Evolutionary conservation across 495 filamentous ascomycete species (phyloP), one percentile per base, ranked within the genome.

Genomic region (Neurospora sp.): DNA sequence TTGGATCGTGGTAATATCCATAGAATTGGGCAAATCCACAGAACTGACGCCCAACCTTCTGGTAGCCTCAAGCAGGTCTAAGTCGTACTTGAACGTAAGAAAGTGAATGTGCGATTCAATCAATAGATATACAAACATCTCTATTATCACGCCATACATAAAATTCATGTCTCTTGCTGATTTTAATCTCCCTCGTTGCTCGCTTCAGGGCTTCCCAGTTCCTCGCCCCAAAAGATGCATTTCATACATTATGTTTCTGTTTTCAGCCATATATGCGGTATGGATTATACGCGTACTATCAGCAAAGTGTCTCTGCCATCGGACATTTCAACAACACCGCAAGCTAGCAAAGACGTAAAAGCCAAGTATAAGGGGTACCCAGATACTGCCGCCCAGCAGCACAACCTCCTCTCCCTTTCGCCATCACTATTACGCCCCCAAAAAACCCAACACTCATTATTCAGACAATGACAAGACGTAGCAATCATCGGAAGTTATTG

Each of bases 401-500:
- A 61, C 20, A 31, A 31, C 53, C 12, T 14, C 48, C 22, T 41
- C 39, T 31, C 10, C 73, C 27, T 38, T 65, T 35, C 27, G 22
- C 53, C 22, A 18, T 65, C 53, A 35, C 27, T 35, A 65, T 65
- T 65, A 65, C 27, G 53, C 53, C 27, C 53, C 53, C 35, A 18
- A 27, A 27, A 69, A 40, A 53, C 22, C 69, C 20, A 27, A 69
- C 14, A 22, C 2, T n/a, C 8, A 68, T 71, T 35, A 41, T 18
- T 71, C 22, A 71, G 48, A 18, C 18, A 40, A 44, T n/a, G 37
- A 14, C 4, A 2, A 44, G 31, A 18, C 53, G 22, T 18, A 40
- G 65, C 35, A 72, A 73, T 85, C 80, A 87, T 72, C 84, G 83
- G 79, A 86, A 86, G 83, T 87, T 87, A 75, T 91, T 92, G 84